Evolutionary conservation across 169 alveolate genomes (phyloP), one percentile per base, ranked within the genome.

Genomic region (Eimeria tenella): DNA sequence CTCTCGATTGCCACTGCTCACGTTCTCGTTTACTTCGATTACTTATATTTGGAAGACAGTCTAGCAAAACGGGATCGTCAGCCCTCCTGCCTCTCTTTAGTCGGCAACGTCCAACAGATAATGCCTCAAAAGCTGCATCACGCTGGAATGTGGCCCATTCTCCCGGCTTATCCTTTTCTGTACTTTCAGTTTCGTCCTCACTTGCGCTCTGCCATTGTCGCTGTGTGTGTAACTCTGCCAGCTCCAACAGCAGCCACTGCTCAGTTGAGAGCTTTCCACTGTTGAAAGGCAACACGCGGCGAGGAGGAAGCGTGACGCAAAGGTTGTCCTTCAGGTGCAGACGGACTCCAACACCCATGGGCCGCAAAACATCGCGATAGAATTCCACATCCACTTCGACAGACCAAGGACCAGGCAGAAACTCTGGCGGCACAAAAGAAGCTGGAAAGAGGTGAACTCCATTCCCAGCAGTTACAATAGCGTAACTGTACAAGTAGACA

Each of bases 311-410:
- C 11, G 90, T 83, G 13, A 83, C 79, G 49, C 77, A 65, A 31
- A 83, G 52, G 62, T 83, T 83, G n/a, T 83, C 90, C 21, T 10
- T 4, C 42, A 83, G 79, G 77, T 58, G 74, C 55, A 83, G 63
- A n/a, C 90, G 90, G 63, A 42, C 90, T 4, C 90, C 90, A 23
- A 83, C 77, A 52, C 90, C 90, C 90, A 83, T 83, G 1, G 75
- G 52, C 42, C 90, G 58, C 49, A 68, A 62, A 42, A 62, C 77
- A 8, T 83, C 77, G 19, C 77, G 74, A 60, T 52, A 83, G 25
- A 83, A 31, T 60, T 83, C 90, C 77, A 83, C 77, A n/a, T 62
- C 73, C 56, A 83, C 90, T 62, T 25, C 77, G 23, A 58, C 75
- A 13, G 79, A 31, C 90, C 90, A 83, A 15, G 90, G 90, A 25